Conservation (phyloP, 225 moss, liverwort and hornwort species). For the Polytrichum commune region DNA sequence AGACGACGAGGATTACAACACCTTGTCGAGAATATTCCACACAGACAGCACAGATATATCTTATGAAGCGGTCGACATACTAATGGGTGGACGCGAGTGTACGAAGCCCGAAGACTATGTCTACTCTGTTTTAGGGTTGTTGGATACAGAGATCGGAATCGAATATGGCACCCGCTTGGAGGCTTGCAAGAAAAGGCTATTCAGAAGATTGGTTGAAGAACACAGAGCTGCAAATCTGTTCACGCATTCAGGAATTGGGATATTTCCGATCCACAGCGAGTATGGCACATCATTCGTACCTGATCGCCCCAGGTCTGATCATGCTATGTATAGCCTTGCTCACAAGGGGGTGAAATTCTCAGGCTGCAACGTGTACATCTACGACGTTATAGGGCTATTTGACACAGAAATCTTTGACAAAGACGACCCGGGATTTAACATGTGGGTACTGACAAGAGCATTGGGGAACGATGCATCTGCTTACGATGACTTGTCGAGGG, state of each 20-base stretch:
- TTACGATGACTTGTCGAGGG: background rate
- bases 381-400: background rate
- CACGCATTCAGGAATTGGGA: background rate
- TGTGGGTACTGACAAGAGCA: background rate
- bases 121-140: background rate
- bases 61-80: background rate
- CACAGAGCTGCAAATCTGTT: conserved; percentile 5
- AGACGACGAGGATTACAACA: background rate
- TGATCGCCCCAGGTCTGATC: conserved; percentile 3
- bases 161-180: background rate
- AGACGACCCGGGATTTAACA: background rate
- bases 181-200: background rate
- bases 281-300: background rate
- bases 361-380: conserved; percentile 3
- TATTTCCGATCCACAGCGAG: background rate
- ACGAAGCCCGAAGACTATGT: conserved; percentile 3
- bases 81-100: background rate
- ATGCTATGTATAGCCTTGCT: background rate
- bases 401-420: background rate
- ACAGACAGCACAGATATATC: background rate
- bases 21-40: background rate
- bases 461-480: background rate
- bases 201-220: background rate
- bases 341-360: background rate
- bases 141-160: background rate